These are phyloP conservation scores for Podospora pseudoanserina DNA, from an alignment of 495 filamentous ascomycete species.

Conservation along the genomic window DNA sequence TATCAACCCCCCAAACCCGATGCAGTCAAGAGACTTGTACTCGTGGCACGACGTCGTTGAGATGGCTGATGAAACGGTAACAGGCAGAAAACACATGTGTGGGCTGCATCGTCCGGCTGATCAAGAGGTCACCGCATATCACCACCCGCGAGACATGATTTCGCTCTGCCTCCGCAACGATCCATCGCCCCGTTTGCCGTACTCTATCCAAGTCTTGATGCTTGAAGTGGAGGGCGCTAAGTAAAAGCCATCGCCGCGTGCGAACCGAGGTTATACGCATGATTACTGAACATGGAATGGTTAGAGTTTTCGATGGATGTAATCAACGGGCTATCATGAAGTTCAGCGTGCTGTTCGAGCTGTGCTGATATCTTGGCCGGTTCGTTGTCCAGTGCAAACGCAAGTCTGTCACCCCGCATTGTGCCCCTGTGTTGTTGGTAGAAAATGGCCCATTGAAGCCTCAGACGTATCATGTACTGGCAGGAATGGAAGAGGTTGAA, in stretches of 20 bases:
- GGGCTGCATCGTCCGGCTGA: conserved; percentile 31
- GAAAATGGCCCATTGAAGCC: no score
- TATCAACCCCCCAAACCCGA: no score
- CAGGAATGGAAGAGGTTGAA: no score
- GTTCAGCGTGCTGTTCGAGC: no score
- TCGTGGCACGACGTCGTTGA: conserved; percentile 30
- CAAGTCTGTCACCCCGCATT: no score
- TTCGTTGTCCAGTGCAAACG: no score
- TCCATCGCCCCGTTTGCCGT: conserved; percentile 31
- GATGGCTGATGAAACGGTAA: conserved; percentile 29
- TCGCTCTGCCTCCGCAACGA: conserved; percentile 22
- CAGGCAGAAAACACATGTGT: conserved; percentile 33
- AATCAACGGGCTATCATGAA: no score
- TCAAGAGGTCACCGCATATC: conserved; percentile 35
- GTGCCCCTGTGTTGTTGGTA: no score
- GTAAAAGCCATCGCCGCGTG: conserved; percentile 27
- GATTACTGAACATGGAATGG: not conserved
- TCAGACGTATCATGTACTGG: no score
- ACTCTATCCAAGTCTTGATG: conserved; percentile 28
- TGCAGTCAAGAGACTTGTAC: no score
- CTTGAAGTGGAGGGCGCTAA: conserved; percentile 38
- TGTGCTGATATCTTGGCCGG: no score
- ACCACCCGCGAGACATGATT: conserved; percentile 29
- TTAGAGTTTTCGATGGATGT: no score
- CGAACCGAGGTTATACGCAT: conserved; percentile 6